Evolutionary conservation across 352 stramenopile genomes (phyloP).

Genomic region (Globisporangium rhizosaccharum): DNA sequence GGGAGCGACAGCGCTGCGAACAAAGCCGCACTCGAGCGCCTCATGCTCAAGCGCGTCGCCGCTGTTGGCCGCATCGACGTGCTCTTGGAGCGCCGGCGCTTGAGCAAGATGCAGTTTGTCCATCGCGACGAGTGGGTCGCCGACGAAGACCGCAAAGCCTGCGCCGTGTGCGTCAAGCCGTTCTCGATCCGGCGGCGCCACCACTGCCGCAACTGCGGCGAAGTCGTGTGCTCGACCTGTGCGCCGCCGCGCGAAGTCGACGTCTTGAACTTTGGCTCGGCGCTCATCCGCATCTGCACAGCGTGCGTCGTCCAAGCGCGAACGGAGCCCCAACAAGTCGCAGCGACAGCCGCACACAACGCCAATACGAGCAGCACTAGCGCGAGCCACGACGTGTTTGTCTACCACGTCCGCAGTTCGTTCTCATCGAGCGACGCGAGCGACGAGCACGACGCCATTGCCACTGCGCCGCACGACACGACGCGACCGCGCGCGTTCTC

Average conservation of each 20-base stretch:
- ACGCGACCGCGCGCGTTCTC: constrained; percentile 24
- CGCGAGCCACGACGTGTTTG: constrained; percentile 24
- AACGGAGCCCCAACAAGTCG: constrained; percentile 12
- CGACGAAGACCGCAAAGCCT: constrained; percentile 48
- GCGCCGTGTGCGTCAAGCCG: constrained; percentile 57
- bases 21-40: constrained; percentile 35
- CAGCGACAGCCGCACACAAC: background rate
- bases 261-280: constrained; percentile 21
- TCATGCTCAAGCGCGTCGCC: constrained; percentile 43
- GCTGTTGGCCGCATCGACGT: constrained; percentile 41
- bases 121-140: constrained; percentile 47
- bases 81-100: constrained; percentile 48
- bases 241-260: constrained; percentile 53
- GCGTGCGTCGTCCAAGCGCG: constrained; percentile 54
- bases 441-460: constrained; percentile 2
- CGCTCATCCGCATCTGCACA: constrained; percentile 54
- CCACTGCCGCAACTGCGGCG: constrained; percentile 66
- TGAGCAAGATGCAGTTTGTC: constrained; percentile 54
- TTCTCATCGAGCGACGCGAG: constrained; percentile 34
- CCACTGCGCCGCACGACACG: background rate
- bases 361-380: background rate
- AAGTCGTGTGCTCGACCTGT: constrained; percentile 68
- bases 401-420: constrained; percentile 33
- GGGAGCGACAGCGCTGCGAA: constrained; percentile 15
- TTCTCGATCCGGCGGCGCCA: constrained; percentile 59